Evolutionary conservation across 2,329 filamentous ascomycete species (phyloP), one percentile per base, ranked within the genome.

Genomic region (Aureobasidium melanogenum): DNA sequence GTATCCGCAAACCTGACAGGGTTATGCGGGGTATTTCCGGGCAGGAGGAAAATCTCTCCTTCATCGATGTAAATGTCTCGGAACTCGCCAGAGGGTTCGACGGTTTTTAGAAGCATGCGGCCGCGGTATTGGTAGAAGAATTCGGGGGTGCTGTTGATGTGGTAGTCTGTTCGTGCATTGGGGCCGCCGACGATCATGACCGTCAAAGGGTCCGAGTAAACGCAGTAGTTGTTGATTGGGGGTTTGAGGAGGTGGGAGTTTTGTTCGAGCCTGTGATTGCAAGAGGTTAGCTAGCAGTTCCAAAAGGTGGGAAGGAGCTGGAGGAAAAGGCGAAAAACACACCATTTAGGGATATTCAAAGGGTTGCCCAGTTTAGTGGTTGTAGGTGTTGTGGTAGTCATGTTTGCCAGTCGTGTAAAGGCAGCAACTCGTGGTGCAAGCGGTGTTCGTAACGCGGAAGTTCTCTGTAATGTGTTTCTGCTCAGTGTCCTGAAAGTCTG

Each of bases 61-160:
- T 97, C 91, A 69, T 87, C 83, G 77, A 97, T 96, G 71, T 91
- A 81, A 65, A 97, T 84, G 75, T 97, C 93, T 66, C 85, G 83
- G 76, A 96, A 96, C 10, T 28, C 43, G 72, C 80, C 73, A 62
- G 80, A 75, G 15, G 39, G 28, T 70, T 97, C 91, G 65, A 97
- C 89, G 17, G 94, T 88, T 73, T 95, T 96, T 67, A 99, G 87
- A 62, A 94, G 81, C 93, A 97, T 97, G 66, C 88, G 86, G 66
- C 94, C 94, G 69, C 87, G 86, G 82, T 96, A 86, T 76, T 97
- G 93, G 82, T 94, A 97, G 84, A 97, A 99, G 87, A 92, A 97
- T 75, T 97, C 94, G 14, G 94, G 86, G 0, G 93, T 97, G 69
- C 86, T 80, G 81, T 97, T 97, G 83, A 97, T 93, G 82, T 97